phyloP scores from a whole-genome alignment of 2,329 filamentous ascomycete species.

The Botrytis paeoniae region DNA sequence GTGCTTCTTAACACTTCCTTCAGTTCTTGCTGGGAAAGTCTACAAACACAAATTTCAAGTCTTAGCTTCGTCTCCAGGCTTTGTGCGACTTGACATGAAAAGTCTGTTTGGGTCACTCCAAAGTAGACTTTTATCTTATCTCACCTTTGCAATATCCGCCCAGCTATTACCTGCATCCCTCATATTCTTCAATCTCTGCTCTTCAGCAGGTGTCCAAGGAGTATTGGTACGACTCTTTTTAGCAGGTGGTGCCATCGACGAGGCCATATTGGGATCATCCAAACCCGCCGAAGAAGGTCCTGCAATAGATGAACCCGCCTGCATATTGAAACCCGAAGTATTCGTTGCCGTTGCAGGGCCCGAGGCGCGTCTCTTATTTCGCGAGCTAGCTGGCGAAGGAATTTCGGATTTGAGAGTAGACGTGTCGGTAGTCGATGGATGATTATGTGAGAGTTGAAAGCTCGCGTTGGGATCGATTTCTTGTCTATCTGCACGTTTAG shows the following conservation, averaged over 20 bases:
- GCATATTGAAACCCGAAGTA: constrained; percentile 29
- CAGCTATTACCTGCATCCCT: constrained; percentile 89
- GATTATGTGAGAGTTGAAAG: constrained; percentile 29
- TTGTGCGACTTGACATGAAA: constrained; percentile 20
- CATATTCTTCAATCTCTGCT: constrained; percentile 90
- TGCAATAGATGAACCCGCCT: constrained; percentile 25
- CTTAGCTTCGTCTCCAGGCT: neutral
- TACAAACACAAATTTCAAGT: constrained; percentile 40
- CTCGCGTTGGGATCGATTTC: constrained; percentile 29
- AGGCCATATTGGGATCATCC: constrained; percentile 32
- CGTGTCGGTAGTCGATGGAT: constrained; percentile 27
- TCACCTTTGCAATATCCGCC: constrained; percentile 96
- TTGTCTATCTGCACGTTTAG: constrained; percentile 33
- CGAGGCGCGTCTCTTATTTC: constrained; percentile 34
- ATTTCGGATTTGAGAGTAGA: constrained; percentile 27
- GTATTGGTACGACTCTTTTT: constrained; percentile 99
- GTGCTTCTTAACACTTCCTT: constrained; percentile 98
- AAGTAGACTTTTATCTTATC: constrained; percentile 27
- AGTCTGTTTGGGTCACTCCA: neutral
- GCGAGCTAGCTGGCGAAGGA: constrained; percentile 20
- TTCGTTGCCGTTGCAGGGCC: constrained; percentile 19
- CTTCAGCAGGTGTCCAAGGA: constrained; percentile 93
- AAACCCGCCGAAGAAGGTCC: constrained; percentile 20
- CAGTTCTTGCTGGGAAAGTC: constrained; percentile 90
- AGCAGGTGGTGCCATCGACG: constrained; percentile 52